Base-by-base conservation (phyloP, 805 yeast species). In the Starmerella floris region DNA sequence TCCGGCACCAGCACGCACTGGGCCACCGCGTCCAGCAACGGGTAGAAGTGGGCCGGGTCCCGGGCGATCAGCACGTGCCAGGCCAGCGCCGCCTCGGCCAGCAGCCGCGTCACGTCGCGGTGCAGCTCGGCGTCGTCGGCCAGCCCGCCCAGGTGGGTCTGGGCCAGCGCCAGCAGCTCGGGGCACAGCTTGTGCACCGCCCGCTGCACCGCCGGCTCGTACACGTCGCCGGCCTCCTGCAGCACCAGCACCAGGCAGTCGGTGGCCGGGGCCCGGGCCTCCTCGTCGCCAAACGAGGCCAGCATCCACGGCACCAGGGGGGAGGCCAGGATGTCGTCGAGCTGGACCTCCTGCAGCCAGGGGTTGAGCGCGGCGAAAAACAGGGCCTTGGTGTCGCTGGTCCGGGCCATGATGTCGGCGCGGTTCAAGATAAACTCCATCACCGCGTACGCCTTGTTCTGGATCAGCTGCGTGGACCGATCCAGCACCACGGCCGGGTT, bases 71-170 rank as follows among this genome's bases (percentile, higher is more conserved):
- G 66, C 27, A 82, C 81, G 61, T 84, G 91, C 98, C 98, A 91
- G 1, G 94, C 73, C 62, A 85, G 96, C 43, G 94, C 95, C 2
- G 96, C 94, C 53, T 85, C 94, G 5, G 85, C 82, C 58, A 81
- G 83, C 34, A 91, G 59, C 54, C 91, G 41, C 15, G 56, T 52
- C 44, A 51, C 37, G 36, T 50, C 52, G n/a, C 55, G 33, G 34
- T 51, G 55, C 26, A 53, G 32, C 27, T 51, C 54, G 13, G 37
- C 27, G 33, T 51, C 46, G n/a, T 43, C 48, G 9, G 37, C 44
- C 33, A 50, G 48, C 23, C 42, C 46, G 11, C 41, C 41, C 30
- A 36, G 16, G 26, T 37, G 39, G 22, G 30, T 23, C 16, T 37
- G 28, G 10, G 44, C 42, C 8, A 51, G 44, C 41, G 69, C 70